Evolutionary conservation across 2,329 filamentous ascomycete species (phyloP).

Genomic region (Aureobasidium uvarum): DNA sequence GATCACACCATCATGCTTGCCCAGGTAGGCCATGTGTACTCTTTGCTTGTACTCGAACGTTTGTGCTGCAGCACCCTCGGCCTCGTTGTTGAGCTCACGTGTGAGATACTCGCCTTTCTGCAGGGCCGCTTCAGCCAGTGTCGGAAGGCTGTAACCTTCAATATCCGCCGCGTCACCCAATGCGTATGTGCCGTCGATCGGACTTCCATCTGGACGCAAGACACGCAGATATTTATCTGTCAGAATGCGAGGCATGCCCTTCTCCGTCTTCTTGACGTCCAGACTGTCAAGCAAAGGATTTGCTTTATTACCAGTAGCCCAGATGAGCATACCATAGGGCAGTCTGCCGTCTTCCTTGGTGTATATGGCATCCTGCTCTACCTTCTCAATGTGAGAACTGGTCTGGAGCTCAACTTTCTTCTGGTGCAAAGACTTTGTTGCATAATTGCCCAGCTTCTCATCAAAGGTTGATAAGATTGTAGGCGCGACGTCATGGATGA

Average conservation of each 20-base stretch:
- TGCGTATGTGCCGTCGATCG: slow-evolving; percentile 37
- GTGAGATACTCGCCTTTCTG: slow-evolving; percentile 43
- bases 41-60: slow-evolving; percentile 44
- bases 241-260: slow-evolving; percentile 39
- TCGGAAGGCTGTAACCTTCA: slow-evolving; percentile 40
- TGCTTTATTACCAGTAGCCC: slow-evolving; percentile 43
- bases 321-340: slow-evolving; percentile 42
- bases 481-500: slow-evolving; percentile 48
- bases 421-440: slow-evolving; percentile 40
- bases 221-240: slow-evolving; percentile 40
- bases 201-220: slow-evolving; percentile 32
- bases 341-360: slow-evolving; percentile 41
- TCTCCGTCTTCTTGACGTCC: slow-evolving; percentile 38
- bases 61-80: slow-evolving; percentile 21
- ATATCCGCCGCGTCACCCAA: slow-evolving; percentile 44
- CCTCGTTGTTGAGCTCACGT: slow-evolving; percentile 34
- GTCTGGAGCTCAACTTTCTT: slow-evolving; percentile 44
- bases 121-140: slow-evolving; percentile 41
- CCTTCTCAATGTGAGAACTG: slow-evolving; percentile 40
- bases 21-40: slow-evolving; percentile 44
- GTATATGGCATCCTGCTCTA: slow-evolving; percentile 39
- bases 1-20: slow-evolving; percentile 45
- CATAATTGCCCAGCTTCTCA: slow-evolving; percentile 44
- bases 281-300: slow-evolving; percentile 39
- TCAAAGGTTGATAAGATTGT: slow-evolving; percentile 46